Evolutionary conservation across 1,139 yeast species (phyloP), one percentile per base, ranked within the genome.

Genomic region (Trichomonascaceae sp.): DNA sequence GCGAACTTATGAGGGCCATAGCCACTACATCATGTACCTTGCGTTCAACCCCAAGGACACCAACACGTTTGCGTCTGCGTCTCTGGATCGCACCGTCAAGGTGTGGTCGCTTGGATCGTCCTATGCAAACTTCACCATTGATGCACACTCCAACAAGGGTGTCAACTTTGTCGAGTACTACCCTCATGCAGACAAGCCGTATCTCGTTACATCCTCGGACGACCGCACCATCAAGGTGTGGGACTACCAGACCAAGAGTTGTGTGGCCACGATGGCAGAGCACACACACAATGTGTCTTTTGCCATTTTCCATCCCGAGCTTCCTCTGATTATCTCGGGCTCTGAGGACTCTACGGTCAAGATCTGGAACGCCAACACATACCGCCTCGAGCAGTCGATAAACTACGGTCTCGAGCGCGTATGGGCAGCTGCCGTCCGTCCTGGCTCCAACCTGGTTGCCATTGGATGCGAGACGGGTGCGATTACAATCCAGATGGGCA

Each of bases 21-120:
- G 76, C 55, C 96, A 89, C 60, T 89, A 80, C 59, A 89, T 89
- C 38, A 87, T 89, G 96, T 74, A 85, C 41, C 75, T 89, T 36
- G 85, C 89, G 34, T 84, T 89, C 65, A 92, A 89, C 60, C 97
- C 98, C 39, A 89, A 87, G 61, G 98, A 92, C 60, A 89, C 95
- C 45, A 85, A 81, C 62, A 87, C 96, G 28, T 92, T 89, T 69
- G 98, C 97, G 3, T 80, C 95, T 20, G 95, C 94, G 8, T 85
- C 94, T 64, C 69, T 92, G 51, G 99, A 89, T 59, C 77, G 93
- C 51, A 85, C 97, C 14, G 94, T 92, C 38, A 89, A 89, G 60
- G 80, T 92, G 44, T 89, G 99, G 99, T 80, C 93, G 2, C 64
- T 89, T 49, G 94, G 96, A 18, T 78, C 89, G 31, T 60, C 80